Evolutionary conservation across 805 yeast species (phyloP).

Genomic region (Kodamaea neixiangensis): DNA sequence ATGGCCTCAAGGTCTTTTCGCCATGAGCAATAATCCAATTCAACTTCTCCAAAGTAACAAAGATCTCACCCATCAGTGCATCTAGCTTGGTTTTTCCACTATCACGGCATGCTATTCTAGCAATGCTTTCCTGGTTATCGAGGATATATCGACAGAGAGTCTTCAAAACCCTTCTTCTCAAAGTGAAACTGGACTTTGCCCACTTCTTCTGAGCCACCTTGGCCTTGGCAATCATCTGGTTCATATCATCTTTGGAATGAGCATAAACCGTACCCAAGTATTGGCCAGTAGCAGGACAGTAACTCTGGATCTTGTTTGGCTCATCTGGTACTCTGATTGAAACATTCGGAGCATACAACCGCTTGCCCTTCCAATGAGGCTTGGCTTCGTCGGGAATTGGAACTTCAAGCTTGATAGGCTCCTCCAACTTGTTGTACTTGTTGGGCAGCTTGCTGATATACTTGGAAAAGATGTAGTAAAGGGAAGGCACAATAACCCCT

Average conservation of each 20-base stretch:
- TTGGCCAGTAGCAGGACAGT: slow-evolving; percentile 97
- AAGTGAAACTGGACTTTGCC: slow-evolving; percentile 54
- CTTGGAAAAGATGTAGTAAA: slow-evolving; percentile 36
- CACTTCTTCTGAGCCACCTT: slow-evolving; percentile 55
- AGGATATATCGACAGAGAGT: slow-evolving; percentile 72
- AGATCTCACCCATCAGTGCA: slow-evolving; percentile 94
- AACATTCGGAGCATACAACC: slow-evolving; percentile 61
- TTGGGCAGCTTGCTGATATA: slow-evolving; percentile 42
- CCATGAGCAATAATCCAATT: slow-evolving; percentile 90
- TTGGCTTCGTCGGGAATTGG: slow-evolving; percentile 74
- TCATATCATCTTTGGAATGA: slow-evolving; percentile 69
- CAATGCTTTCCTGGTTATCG: slow-evolving; percentile 81
- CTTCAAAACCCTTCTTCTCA: slow-evolving; percentile 68
- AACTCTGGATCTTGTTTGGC: slow-evolving; percentile 71
- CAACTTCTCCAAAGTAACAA: slow-evolving; percentile 91
- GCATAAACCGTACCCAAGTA: slow-evolving; percentile 72
- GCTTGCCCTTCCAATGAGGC: slow-evolving; percentile 90
- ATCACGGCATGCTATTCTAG: slow-evolving; percentile 93
- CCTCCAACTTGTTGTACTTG: slow-evolving; percentile 44
- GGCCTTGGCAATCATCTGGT: slow-evolving; percentile 56
- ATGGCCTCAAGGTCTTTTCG: slow-evolving; percentile 64
- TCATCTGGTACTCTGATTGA: slow-evolving; percentile 59
- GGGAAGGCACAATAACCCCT: slow-evolving; percentile 37
- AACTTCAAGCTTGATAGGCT: slow-evolving; percentile 49
- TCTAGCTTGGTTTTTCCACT: slow-evolving; percentile 95